Percentiles rank a stretch among this genome's conserved stretches.
Evolutionary conservation across 805 yeast genomes (phyloP).

Genomic region (Saturnispora quitensis): DNA sequence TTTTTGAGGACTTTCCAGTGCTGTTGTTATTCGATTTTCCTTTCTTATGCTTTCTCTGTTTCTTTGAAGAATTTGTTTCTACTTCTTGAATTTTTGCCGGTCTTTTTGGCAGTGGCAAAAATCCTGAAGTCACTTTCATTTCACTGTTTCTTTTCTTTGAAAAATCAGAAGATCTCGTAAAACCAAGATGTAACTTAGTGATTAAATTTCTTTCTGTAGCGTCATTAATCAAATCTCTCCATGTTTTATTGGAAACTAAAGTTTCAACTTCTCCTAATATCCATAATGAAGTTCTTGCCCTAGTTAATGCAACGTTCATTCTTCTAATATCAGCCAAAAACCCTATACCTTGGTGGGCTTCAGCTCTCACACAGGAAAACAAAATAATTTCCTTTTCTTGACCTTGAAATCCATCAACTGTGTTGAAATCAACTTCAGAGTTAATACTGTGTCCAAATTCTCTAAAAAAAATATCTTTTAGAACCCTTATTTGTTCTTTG

Average conservation of each 20-base stretch:
- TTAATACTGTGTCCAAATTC: constrained; percentile 56
- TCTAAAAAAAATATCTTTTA: constrained; percentile 48
- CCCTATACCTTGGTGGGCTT: constrained; percentile 60
- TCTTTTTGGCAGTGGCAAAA: constrained; percentile 7
- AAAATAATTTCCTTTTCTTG: constrained; percentile 93
- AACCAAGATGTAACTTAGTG: constrained; percentile 19
- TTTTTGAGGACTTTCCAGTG: neutral
- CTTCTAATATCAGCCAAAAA: constrained; percentile 86
- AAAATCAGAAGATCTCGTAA: constrained; percentile 12
- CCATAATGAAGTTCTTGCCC: constrained; percentile 91
- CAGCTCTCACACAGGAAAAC: constrained; percentile 93
- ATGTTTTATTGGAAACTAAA: constrained; percentile 53
- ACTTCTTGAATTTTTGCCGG: neutral
- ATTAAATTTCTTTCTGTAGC: constrained; percentile 42
- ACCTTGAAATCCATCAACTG: constrained; percentile 97
- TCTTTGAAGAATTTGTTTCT: neutral
- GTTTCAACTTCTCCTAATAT: constrained; percentile 74
- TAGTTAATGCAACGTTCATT: constrained; percentile 94
- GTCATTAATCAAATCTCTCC: constrained; percentile 63
- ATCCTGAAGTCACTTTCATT: constrained; percentile 1
- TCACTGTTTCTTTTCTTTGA: neutral
- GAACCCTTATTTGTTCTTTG: constrained; percentile 66
- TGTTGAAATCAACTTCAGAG: constrained; percentile 73
- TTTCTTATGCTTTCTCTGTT: neutral
- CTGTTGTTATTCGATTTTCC: neutral